Base-by-base conservation (phyloP, 129 eudicot species). In the Pseudognaphalium luteoalbum region DNA sequence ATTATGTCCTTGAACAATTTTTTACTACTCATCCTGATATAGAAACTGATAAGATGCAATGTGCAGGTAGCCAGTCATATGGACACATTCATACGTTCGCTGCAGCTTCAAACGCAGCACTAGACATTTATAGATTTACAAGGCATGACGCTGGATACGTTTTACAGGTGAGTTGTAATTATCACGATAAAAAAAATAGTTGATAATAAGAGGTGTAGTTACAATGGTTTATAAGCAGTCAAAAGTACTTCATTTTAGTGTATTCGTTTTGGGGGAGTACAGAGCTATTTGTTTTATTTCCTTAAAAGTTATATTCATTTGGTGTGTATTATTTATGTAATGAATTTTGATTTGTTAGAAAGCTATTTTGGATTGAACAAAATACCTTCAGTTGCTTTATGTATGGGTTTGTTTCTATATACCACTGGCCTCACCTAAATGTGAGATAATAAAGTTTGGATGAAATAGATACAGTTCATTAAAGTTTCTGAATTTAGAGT, bases 251-350 rank as follows among this genome's bases (percentile, higher is more conserved):
- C 21, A 57, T 47, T 72, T 54, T 2, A 52, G 56, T 50, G 77
- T 66, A 79, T 72, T 33, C 21, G 77, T 65, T 77, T 78, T 39
- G 17, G 64, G 47, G 68, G 9, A 21, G 19, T 17, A 78, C 19
- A 71, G 76, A 69, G 54, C 28, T 17, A 30, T 42, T 68, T 73
- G 83, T 68, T 51, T 68, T 74, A 9, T 73, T 80, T 54, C 71
- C 32, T 80, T 80, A 65, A 57, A 80, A 58, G 37, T 32, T 73
- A 10, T 73, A 51, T 41, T 73, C 56, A 42, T 67, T 73, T 74
- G 80, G 80, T 42, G 83, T 80, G 80, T 56, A 39, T 80, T 80
- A 72, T 2, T 79, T 25, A 72, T 72, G 66, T 72, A 64, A 80
- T 17, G 28, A 79, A 50, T 63, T 67, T 54, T 51, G 76, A 73